Conservation (phyloP, 306 rosid genomes). For the Dryas octopetala region DNA sequence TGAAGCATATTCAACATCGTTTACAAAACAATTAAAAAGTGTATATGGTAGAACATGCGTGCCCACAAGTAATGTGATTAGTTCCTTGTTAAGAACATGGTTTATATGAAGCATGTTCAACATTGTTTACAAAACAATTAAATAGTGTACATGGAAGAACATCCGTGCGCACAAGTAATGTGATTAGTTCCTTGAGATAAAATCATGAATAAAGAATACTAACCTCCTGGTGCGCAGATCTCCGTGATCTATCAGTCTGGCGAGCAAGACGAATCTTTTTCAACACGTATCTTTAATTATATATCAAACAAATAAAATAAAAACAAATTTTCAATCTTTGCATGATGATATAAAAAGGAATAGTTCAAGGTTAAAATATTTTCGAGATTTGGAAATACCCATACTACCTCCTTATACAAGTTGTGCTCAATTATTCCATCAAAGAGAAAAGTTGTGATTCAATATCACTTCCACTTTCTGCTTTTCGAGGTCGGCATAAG, state of each 20-base stretch:
- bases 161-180: neutral
- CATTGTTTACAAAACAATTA: neutral
- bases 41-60: neutral
- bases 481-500: too few relatives aligned
- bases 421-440: too few relatives aligned
- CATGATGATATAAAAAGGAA: too few relatives aligned
- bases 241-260: constrained; percentile 85
- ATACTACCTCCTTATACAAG: too few relatives aligned
- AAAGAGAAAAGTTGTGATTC: too few relatives aligned
- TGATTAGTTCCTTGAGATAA: constrained; percentile 2
- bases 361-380: too few relatives aligned
- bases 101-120: neutral
- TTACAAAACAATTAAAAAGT: neutral
- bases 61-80: neutral
- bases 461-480: too few relatives aligned
- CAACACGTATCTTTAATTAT: constrained; percentile 82
- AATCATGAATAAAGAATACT: constrained; percentile 23
- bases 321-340: constrained; percentile 7
- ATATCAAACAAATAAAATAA: constrained; percentile 21
- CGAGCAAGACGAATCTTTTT: constrained; percentile 98
- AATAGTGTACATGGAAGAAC: neutral
- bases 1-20: neutral
- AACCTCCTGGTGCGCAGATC: constrained; percentile 99
- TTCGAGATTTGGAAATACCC: too few relatives aligned
- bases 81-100: neutral